Conservation (phyloP, 192 early-diverging fungal species). For the Backusella mclennaniae region DNA sequence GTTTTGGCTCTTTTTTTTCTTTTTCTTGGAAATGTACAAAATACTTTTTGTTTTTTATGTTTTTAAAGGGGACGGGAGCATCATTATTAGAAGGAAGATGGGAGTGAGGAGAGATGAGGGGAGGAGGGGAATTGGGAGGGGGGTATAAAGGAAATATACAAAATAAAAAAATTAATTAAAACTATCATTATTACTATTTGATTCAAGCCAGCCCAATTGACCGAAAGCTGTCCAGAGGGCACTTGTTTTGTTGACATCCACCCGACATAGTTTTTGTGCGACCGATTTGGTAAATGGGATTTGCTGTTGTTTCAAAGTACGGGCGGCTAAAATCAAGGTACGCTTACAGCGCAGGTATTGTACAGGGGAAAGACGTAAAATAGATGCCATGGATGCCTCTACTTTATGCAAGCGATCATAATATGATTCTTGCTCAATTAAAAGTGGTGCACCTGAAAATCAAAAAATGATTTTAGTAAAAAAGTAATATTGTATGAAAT, state of each 20-base stretch:
- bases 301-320: conserved; percentile 35
- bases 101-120: background rate
- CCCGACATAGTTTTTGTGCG: conserved; percentile 84
- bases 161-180: background rate
- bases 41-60: background rate
- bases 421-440: conserved; percentile 36
- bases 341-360: conserved; percentile 84
- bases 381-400: conserved; percentile 73
- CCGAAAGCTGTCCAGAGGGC: conserved; percentile 89
- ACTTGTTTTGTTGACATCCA: conserved; percentile 94
- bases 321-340: conserved; percentile 70
- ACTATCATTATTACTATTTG: background rate
- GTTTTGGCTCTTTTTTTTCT: conserved; percentile 1
- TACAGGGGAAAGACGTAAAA: conserved; percentile 77
- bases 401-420: conserved; percentile 57
- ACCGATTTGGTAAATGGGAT: conserved; percentile 82
- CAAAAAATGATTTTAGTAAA: background rate
- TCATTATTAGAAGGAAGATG: background rate
- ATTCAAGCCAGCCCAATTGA: conserved; percentile 77
- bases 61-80: background rate
- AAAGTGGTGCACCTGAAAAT: conserved; percentile 40
- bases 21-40: conserved; percentile 3
- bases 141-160: background rate
- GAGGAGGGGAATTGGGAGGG: background rate
- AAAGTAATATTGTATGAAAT: background rate